These are phyloP conservation scores for Pichia nanzhaoensis DNA, from an alignment of 805 yeast species.

Conservation along the genomic window DNA sequence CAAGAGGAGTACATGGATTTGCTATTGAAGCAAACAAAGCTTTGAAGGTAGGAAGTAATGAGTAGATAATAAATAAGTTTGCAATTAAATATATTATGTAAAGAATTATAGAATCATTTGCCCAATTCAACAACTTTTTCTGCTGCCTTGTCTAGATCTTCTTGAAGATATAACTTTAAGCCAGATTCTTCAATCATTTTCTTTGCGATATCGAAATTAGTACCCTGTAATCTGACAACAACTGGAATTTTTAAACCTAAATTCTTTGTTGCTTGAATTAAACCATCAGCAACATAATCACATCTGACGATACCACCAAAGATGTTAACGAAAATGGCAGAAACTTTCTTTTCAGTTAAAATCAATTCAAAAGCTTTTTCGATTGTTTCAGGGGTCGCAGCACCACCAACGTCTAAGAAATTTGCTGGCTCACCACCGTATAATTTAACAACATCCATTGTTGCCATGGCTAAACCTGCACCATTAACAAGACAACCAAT, in stretches of 20 bases:
- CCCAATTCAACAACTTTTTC: conserved; percentile 79
- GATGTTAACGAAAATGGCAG: conserved; percentile 95
- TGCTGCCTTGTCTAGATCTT: conserved; percentile 96
- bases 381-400: conserved; percentile 98
- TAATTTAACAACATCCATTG: conserved; percentile 97
- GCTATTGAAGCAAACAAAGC: conserved; percentile 21
- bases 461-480: conserved; percentile 99
- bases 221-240: conserved; percentile 98
- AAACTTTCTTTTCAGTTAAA: conserved; percentile 79
- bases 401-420: conserved; percentile 99
- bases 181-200: conserved; percentile 83
- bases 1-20: conserved; percentile 30
- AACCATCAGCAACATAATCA: conserved; percentile 97
- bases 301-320: conserved; percentile 99
- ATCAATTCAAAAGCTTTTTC: conserved; percentile 94
- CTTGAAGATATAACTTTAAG: conserved; percentile 82
- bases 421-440: conserved; percentile 99
- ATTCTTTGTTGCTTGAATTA: conserved; percentile 90
- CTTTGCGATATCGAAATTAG: conserved; percentile 86
- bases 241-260: conserved; percentile 89
- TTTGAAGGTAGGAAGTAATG: not conserved
- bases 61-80: not conserved
- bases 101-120: too few species aligned
- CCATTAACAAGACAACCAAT: conserved; percentile 99
- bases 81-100: not conserved